Percentiles rank a stretch among this genome's conserved stretches.
Evolutionary conservation across 805 yeast species (phyloP).

Genomic region (Teunomyces tritomae): DNA sequence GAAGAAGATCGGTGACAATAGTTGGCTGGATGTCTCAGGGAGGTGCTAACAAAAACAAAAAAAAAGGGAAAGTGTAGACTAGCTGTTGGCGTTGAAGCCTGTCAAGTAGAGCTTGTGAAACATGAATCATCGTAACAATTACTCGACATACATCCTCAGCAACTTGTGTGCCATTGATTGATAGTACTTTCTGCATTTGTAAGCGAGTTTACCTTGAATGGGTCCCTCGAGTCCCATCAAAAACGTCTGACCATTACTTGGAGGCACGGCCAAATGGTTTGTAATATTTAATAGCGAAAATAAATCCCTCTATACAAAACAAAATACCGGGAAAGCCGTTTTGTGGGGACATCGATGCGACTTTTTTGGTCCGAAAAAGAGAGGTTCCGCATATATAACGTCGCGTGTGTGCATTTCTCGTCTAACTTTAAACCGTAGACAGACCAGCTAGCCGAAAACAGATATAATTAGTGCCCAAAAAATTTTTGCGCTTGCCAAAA

Average conservation of each 20-base stretch:
- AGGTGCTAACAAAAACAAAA: not conserved
- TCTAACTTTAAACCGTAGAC: slow-evolving; percentile 1
- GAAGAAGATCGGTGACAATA: not conserved
- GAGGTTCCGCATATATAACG: slow-evolving; percentile 1
- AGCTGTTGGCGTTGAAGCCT: no score
- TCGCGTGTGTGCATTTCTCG: slow-evolving; percentile 3
- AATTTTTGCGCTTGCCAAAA: not conserved
- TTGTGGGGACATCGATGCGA: not conserved
- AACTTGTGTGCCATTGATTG: not conserved
- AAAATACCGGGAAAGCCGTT: not conserved
- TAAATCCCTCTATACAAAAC: not conserved
- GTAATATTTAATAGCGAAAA: not conserved
- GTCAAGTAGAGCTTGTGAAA: no score
- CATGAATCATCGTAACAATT: no score
- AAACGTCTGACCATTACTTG: not conserved
- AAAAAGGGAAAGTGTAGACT: not conserved
- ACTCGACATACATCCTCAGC: not conserved
- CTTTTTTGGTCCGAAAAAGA: slow-evolving; percentile 3
- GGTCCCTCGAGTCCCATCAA: not conserved
- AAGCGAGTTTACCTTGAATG: not conserved
- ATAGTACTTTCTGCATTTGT: not conserved
- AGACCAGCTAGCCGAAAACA: not conserved
- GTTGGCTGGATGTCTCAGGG: not conserved
- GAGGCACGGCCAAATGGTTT: not conserved
- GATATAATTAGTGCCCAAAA: not conserved